phyloP scores from a whole-genome alignment of 495 filamentous ascomycete genomes.

The Aspergillus taichungensis region DNA sequence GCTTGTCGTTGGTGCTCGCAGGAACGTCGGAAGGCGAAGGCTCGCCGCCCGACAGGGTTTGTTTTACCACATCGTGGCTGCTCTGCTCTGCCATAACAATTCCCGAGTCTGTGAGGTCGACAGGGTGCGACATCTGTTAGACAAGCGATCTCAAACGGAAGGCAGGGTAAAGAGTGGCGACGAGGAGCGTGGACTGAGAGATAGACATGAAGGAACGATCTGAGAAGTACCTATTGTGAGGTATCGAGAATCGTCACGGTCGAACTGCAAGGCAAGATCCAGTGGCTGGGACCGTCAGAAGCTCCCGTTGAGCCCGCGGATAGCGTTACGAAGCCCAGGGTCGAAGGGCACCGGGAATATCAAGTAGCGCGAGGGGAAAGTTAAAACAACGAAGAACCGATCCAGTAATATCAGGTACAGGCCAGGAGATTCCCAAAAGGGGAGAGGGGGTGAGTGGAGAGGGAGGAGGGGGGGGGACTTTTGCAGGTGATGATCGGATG shows the following conservation, averaged over 20 bases:
- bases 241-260: constrained; percentile 42
- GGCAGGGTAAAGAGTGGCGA: constrained; percentile 14
- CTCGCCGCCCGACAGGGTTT: constrained; percentile 67
- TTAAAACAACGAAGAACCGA: constrained; percentile 6
- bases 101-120: constrained; percentile 42
- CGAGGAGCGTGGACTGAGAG: constrained; percentile 14
- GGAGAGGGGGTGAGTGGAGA: constrained; percentile 13
- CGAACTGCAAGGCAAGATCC: constrained; percentile 29
- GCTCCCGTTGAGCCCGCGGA: constrained; percentile 26
- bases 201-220: constrained; percentile 13
- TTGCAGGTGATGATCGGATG: constrained; percentile 18
- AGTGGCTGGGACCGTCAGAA: constrained; percentile 35
- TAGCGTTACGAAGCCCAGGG: constrained; percentile 13
- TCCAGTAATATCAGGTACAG: constrained; percentile 14
- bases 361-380: constrained; percentile 12
- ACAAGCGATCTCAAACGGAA: constrained; percentile 19
- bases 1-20: constrained; percentile 52
- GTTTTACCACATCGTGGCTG: constrained; percentile 70
- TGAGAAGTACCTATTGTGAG: constrained; percentile 44
- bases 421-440: constrained; percentile 24
- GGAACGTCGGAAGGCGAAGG: constrained; percentile 62
- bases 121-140: constrained; percentile 29
- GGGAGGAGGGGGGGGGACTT: constrained; percentile 13
- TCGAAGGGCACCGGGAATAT: not conserved
- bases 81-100: constrained; percentile 79